phyloP scores from a whole-genome alignment of 495 filamentous ascomycete genomes.

The Cudoniella acicularis region DNA sequence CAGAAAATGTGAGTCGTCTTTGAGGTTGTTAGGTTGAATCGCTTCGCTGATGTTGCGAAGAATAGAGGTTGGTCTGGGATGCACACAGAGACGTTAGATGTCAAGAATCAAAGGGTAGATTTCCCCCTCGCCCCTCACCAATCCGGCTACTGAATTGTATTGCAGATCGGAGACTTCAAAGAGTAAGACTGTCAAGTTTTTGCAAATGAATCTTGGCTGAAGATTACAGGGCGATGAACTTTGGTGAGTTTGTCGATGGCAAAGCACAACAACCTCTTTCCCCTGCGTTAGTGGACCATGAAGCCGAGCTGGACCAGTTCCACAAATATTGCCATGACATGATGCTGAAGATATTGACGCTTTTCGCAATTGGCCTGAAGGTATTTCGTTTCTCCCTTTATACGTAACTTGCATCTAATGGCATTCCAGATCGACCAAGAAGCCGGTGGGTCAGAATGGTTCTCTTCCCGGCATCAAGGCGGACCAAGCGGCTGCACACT shows the following conservation, averaged over 20 bases:
- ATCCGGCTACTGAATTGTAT: background rate
- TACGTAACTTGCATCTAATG: background rate
- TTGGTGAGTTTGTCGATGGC: conserved; percentile 69
- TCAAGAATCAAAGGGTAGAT: conserved; percentile 71
- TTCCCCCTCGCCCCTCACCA: conserved; percentile 1
- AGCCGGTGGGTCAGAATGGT: conserved; percentile 59
- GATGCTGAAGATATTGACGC: conserved; percentile 64
- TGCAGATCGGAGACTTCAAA: conserved; percentile 84
- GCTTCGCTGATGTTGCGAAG: conserved; percentile 28
- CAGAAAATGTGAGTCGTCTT: conserved; percentile 49
- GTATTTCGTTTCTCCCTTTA: conserved; percentile 32
- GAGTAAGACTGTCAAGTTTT: conserved; percentile 55
- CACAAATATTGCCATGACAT: conserved; percentile 65
- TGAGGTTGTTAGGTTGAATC: conserved; percentile 4
- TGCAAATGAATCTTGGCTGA: background rate
- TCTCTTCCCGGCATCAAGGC: conserved; percentile 61
- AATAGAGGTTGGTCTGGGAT: conserved; percentile 89
- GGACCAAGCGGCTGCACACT: conserved; percentile 71
- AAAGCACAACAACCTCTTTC: conserved; percentile 83
- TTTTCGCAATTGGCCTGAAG: conserved; percentile 73
- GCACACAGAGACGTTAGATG: conserved; percentile 85
- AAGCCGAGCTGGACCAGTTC: conserved; percentile 62
- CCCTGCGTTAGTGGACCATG: conserved; percentile 52
- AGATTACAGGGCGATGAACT: conserved; percentile 75
- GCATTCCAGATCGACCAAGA: conserved; percentile 32